A percentile compares a stretch with the other conserved stretches of the same genome.
These are phyloP conservation scores for Crucibulum laeve DNA, from an alignment of 768 basidiomycete genomes.

Conservation along the genomic window DNA sequence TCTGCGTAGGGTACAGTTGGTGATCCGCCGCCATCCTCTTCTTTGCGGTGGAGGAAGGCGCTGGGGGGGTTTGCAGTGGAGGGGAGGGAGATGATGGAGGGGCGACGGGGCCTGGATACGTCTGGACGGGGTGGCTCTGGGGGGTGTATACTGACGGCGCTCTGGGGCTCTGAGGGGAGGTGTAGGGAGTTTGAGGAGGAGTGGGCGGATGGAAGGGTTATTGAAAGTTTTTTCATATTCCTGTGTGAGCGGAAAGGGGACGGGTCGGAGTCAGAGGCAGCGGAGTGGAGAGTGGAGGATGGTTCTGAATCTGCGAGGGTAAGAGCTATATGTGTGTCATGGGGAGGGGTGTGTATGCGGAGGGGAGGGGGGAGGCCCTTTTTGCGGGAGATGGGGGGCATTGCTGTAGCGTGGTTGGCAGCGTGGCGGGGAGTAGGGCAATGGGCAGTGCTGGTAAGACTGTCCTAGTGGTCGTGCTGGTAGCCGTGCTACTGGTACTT, in stretches of 20 bases:
- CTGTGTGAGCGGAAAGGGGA: constrained; percentile 42
- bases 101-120: constrained; percentile 45
- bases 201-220: constrained; percentile 59
- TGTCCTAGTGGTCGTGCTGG: too few relatives aligned
- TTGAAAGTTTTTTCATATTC: constrained; percentile 77
- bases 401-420: constrained; percentile 15
- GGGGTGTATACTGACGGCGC: constrained; percentile 24
- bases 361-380: constrained; percentile 52
- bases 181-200: constrained; percentile 52
- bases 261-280: constrained; percentile 48
- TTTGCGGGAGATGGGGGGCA: constrained; percentile 37
- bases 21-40: constrained; percentile 49
- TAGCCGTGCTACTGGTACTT: too few relatives aligned
- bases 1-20: constrained; percentile 67
- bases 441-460: background rate
- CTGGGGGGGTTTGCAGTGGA: constrained; percentile 43
- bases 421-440: constrained; percentile 3
- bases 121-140: constrained; percentile 21
- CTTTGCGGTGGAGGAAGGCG: constrained; percentile 56
- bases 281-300: constrained; percentile 47
- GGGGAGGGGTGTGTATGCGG: constrained; percentile 53
- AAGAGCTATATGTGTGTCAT: constrained; percentile 44
- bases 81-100: constrained; percentile 70
- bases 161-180: constrained; percentile 28
- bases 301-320: constrained; percentile 41